Evolutionary conservation across 495 filamentous ascomycete species (phyloP).

Genomic region (Trichoderma parareesei): DNA sequence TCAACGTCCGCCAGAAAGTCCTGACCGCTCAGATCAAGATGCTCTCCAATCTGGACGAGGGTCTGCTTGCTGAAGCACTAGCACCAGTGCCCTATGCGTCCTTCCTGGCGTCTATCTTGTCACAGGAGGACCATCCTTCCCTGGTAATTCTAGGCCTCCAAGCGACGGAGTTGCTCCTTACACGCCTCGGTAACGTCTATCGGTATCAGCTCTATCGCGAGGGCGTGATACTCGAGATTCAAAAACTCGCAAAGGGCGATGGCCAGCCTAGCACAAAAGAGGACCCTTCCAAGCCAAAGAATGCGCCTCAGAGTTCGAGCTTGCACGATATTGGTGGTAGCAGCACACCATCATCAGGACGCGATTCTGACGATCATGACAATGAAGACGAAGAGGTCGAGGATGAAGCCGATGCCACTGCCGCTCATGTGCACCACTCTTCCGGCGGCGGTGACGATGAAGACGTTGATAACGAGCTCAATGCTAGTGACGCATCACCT

Average conservation of each 20-base stretch:
- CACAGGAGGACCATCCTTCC: slow-evolving; percentile 86
- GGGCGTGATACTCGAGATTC: slow-evolving; percentile 88
- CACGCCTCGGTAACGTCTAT: slow-evolving; percentile 77
- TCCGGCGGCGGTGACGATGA: slow-evolving; percentile 18
- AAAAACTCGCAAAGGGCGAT: slow-evolving; percentile 52
- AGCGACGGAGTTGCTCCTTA: slow-evolving; percentile 78
- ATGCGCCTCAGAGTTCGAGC: background rate
- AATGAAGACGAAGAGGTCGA: slow-evolving; percentile 40
- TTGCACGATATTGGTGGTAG: slow-evolving; percentile 4
- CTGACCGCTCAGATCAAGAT: slow-evolving; percentile 93
- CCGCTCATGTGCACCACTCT: slow-evolving; percentile 18
- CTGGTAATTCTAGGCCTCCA: slow-evolving; percentile 81
- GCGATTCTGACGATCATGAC: slow-evolving; percentile 45
- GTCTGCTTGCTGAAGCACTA: slow-evolving; percentile 77
- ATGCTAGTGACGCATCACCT: slow-evolving; percentile 59
- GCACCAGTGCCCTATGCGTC: slow-evolving; percentile 96
- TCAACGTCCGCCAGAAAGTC: slow-evolving; percentile 96
- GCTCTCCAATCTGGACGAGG: slow-evolving; percentile 85
- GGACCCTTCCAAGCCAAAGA: background rate
- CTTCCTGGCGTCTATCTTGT: slow-evolving; percentile 89
- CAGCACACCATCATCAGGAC: slow-evolving; percentile 14
- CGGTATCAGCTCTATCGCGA: slow-evolving; percentile 96
- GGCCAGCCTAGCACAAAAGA: slow-evolving; percentile 13
- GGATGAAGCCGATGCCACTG: slow-evolving; percentile 51
- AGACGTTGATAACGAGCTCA: slow-evolving; percentile 41